Evolutionary conservation across 176 grass and related monocot genomes (phyloP).

Genomic region (Carex parvula): DNA sequence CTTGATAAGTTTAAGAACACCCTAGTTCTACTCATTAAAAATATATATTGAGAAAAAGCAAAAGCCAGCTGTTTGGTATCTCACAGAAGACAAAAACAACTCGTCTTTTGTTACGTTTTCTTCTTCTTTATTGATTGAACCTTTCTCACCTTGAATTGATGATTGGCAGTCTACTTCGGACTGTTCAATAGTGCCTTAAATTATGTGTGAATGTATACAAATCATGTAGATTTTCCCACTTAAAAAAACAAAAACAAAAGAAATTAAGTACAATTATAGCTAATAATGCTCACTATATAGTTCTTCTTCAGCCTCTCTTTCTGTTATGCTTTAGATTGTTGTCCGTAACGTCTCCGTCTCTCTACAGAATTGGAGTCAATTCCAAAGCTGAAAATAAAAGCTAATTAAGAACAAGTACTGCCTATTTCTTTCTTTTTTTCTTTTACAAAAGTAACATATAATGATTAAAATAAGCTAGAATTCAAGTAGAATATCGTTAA

Average conservation of each 20-base stretch:
- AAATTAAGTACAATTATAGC: background rate
- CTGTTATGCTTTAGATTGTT: background rate
- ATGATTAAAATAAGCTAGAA: background rate
- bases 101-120: background rate
- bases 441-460: background rate
- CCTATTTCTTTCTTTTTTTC: background rate
- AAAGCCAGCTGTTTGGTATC: background rate
- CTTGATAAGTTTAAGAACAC: too few relatives aligned
- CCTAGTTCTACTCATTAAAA: too few relatives aligned
- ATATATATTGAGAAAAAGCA: background rate
- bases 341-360: background rate
- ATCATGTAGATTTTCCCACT: background rate
- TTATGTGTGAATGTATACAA: background rate
- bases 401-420: background rate
- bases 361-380: background rate
- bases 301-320: background rate
- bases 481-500: background rate
- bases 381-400: background rate
- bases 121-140: background rate
- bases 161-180: background rate
- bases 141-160: background rate
- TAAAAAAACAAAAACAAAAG: background rate
- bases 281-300: background rate
- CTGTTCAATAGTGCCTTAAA: background rate
- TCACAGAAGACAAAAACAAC: constrained; percentile 4